A percentile compares a stretch with the other conserved stretches of the same genome.
phyloP scores from a whole-genome alignment of 2,329 filamentous ascomycete species.

The Westerdykella sp. region DNA sequence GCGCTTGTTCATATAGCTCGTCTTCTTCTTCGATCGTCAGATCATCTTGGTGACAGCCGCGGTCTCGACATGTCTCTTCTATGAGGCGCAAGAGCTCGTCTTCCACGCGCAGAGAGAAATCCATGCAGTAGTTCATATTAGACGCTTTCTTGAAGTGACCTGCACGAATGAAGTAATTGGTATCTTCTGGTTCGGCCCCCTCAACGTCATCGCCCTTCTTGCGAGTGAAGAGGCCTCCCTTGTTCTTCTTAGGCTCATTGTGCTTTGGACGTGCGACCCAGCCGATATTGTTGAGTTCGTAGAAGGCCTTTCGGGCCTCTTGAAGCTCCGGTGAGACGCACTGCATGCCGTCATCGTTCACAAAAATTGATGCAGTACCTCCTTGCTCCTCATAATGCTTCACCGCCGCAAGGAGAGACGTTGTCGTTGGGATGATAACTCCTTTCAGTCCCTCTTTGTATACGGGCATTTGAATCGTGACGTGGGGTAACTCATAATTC shows the following conservation, averaged over 20 bases:
- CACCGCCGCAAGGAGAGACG: slow-evolving; percentile 62
- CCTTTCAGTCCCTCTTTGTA: slow-evolving; percentile 74
- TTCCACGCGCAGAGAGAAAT: slow-evolving; percentile 57
- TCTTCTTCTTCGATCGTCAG: slow-evolving; percentile 24
- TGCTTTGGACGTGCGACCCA: slow-evolving; percentile 43
- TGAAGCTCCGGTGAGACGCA: slow-evolving; percentile 45
- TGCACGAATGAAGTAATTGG: slow-evolving; percentile 16
- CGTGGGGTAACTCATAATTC: slow-evolving; percentile 53
- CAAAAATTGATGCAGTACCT: slow-evolving; percentile 58
- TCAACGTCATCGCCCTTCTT: slow-evolving; percentile 7
- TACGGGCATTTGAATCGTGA: slow-evolving; percentile 72
- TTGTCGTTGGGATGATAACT: slow-evolving; percentile 71
- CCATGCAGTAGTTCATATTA: slow-evolving; percentile 66
- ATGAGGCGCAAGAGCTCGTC: slow-evolving; percentile 46
- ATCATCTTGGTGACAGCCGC: slow-evolving; percentile 15
- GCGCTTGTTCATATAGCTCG: slow-evolving; percentile 18
- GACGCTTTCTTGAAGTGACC: slow-evolving; percentile 46
- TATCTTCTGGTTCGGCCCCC: slow-evolving; percentile 43
- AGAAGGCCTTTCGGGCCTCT: slow-evolving; percentile 41
- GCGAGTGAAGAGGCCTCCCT: slow-evolving; percentile 18
- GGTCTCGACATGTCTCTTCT: slow-evolving; percentile 10
- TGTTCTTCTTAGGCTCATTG: slow-evolving; percentile 36
- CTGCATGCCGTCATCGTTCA: slow-evolving; percentile 63
- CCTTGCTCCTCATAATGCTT: slow-evolving; percentile 47
- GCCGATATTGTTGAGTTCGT: slow-evolving; percentile 44